Base-by-base conservation (phyloP, 2,329 filamentous ascomycete species). In the Alternaria sp. region DNA sequence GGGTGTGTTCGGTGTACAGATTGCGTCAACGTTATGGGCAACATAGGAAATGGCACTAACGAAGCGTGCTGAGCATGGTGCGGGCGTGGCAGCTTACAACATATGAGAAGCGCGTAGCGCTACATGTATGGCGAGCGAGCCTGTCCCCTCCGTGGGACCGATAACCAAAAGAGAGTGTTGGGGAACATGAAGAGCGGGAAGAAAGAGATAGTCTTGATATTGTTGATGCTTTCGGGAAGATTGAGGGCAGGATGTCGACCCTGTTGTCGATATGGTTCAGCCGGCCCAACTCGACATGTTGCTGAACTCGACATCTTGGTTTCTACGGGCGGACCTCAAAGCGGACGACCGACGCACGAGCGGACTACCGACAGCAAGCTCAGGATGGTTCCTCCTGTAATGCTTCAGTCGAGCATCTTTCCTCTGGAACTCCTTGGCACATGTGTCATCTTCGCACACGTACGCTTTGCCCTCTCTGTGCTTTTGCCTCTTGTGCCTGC, bases 181-280 rank as follows among this genome's bases (percentile, higher is more conserved):
- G 9, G 8, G 13, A 36, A 23, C 28, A 52, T 32, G 17, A 6
- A 46, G 6, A 46, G 3, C 1, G 25, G 9, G 19, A 43, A 17
- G 6, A 57, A 40, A 58, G 55, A 57, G 55, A 57, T 43, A 28
- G 55, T 32, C 45, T 26, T 57, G 55, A 30, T 23, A 21, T 28
- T 10, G 23, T 8, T 25, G 23, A 7, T 25, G 23, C 23, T 23
- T 23, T 23, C 4, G 23, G 23, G 23, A 25, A 25, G 23, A 7
- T 26, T 26, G 9, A 26, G 25, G 25, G 25, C 25, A 26, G 9
- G 9, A 26, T 26, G 25, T 3, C 25, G 25, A 26, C 25, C 25
- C 25, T 26, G 25, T 26, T 26, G 25, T 26, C 25, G 25, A 26
- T 26, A 26, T 9, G 9, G 9, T 26, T 26, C 25, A 26, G 25